Evolutionary conservation across 352 stramenopile genomes (phyloP).

Genomic region (Paralagenidium karlingii): DNA sequence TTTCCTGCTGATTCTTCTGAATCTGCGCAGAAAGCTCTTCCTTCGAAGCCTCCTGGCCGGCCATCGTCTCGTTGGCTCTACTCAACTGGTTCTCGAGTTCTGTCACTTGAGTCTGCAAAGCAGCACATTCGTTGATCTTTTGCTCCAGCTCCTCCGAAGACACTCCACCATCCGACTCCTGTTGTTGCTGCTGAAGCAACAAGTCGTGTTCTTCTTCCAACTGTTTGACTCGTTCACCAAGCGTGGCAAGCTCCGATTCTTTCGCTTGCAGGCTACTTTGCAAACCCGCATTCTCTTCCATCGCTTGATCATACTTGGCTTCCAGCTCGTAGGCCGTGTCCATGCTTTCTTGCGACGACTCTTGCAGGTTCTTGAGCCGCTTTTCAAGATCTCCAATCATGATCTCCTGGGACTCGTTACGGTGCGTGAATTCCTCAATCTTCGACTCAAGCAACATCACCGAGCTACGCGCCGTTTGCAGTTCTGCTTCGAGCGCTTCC

Average conservation of each 20-base stretch:
- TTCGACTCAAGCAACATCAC: constrained; percentile 5
- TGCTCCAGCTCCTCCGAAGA: constrained; percentile 18
- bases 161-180: too few species aligned
- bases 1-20: constrained; percentile 7
- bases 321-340: constrained; percentile 38
- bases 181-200: too few species aligned
- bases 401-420: neutral
- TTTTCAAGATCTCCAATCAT: constrained; percentile 15
- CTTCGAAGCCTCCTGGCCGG: too few species aligned
- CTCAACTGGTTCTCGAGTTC: too few species aligned
- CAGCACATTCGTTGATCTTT: constrained; percentile 17
- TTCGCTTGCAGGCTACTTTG: constrained; percentile 13
- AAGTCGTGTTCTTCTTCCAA: too few species aligned
- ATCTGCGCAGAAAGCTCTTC: too few species aligned
- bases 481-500: constrained; percentile 9
- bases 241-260: constrained; percentile 1
- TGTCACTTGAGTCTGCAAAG: constrained; percentile 17
- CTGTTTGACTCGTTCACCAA: too few species aligned
- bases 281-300: constrained; percentile 25
- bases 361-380: constrained; percentile 52
- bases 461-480: constrained; percentile 8
- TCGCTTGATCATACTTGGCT: constrained; percentile 34
- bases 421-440: constrained; percentile 3
- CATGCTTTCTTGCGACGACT: constrained; percentile 42
- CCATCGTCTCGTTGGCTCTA: too few species aligned